Evolutionary conservation across 1,284 basidiomycete species (phyloP), one percentile per base, ranked within the genome.

Genomic region (Pyrrhoderma lamaoense): DNA sequence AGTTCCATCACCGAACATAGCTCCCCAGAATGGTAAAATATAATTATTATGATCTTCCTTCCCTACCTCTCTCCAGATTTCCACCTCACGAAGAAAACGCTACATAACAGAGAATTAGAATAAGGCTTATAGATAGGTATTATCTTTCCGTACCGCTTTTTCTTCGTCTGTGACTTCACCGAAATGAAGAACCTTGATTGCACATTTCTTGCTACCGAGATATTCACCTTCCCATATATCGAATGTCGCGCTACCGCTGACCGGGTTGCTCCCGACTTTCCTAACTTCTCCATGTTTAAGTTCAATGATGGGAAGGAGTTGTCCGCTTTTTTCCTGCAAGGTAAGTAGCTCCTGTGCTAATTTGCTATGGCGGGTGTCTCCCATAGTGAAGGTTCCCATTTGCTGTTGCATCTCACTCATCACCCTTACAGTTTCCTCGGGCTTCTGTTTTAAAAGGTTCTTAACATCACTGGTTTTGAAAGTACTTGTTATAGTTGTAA

Each of bases 51-150:
- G 64, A 52, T 80, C 78, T 8, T 62, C 60, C 50, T 71, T 68
- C 74, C 76, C 79, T n/a, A 80, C 66, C 40, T 68, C 66, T 19
- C 68, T 66, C 77, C 78, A 80, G 27, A 80, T 74, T n/a, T 70
- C 66, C 3, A 74, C 72, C 60, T 80, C 77, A 31, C 75, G 61
- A 47, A 65, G 66, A 55, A 80, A 77, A 27, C 78, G 64, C 77
- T 79, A 51, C 1, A 47, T 38, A 40, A 23, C 22, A 16, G 45
- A 38, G 49, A 14, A 19, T 35, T 16, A 19, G 40, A 14, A 14
- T 11, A 43, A 51, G 3, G 2, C 8, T 35, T 37, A 37, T 31
- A 52, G 39, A 18, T 18, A 47, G 19, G 44, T 19, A 31, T 7
- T 39, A n/a, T 8, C n/a, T 7, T 27, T 22, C 37, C 65, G 47